phyloP scores from a whole-genome alignment of 176 grass and related monocot genomes.

The Musa troglodytarum region DNA sequence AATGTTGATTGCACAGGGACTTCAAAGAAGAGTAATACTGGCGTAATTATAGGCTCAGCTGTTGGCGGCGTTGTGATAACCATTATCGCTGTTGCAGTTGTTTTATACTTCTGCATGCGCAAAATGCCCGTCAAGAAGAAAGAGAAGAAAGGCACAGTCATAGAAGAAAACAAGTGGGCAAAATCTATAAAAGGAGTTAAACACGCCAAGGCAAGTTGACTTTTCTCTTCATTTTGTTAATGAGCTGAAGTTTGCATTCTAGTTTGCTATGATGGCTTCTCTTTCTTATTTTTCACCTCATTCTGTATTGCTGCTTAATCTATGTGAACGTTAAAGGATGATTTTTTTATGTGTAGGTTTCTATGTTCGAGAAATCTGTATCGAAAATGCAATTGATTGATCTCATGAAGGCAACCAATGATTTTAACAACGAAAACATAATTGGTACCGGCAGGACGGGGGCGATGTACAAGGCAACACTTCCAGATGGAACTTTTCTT shows the following conservation, averaged over 20 bases:
- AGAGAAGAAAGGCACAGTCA: slow-evolving; percentile 50
- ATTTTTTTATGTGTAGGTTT: slow-evolving; percentile 45
- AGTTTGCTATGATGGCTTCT: background rate
- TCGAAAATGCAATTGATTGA: slow-evolving; percentile 91
- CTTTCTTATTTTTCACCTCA: background rate
- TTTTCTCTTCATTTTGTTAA: slow-evolving; percentile 1
- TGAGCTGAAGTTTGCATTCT: background rate
- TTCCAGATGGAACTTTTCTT: slow-evolving; percentile 68
- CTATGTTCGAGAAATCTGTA: slow-evolving; percentile 78
- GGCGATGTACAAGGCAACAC: slow-evolving; percentile 70
- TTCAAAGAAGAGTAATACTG: slow-evolving; percentile 34
- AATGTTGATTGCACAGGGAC: slow-evolving; percentile 17
- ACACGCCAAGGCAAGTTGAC: slow-evolving; percentile 44
- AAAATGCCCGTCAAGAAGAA: slow-evolving; percentile 61
- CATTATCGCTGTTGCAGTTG: slow-evolving; percentile 35
- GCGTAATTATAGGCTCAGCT: slow-evolving; percentile 47
- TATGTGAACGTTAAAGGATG: background rate
- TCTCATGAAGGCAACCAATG: slow-evolving; percentile 79
- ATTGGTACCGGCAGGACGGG: slow-evolving; percentile 65
- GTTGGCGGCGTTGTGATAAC: slow-evolving; percentile 51
- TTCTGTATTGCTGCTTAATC: no score
- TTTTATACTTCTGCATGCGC: slow-evolving; percentile 38
- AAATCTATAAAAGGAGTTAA: slow-evolving; percentile 70
- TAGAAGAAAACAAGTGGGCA: slow-evolving; percentile 83
- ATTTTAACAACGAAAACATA: slow-evolving; percentile 74